Evolutionary conservation across 352 stramenopile genomes (phyloP).

Genomic region (Pythium plurisporium): DNA sequence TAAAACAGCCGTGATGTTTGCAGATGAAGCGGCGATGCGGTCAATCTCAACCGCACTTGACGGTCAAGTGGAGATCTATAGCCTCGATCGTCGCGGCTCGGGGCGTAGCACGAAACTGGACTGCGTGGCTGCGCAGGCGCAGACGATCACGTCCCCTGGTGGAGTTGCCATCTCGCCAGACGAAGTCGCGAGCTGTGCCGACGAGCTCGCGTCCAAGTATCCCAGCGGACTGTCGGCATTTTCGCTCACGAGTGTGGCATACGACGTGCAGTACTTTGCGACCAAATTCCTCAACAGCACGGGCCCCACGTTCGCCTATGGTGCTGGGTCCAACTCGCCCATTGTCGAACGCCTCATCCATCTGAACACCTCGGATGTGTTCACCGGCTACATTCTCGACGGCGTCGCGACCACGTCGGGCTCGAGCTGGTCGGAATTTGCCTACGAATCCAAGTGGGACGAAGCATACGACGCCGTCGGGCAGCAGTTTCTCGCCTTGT

Average conservation of each 20-base stretch:
- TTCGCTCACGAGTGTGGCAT: conserved; percentile 24
- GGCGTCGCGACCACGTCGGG: conserved; percentile 15
- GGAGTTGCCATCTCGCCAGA: conserved; percentile 7
- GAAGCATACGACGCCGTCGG: conserved; percentile 2
- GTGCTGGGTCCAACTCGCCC: conserved; percentile 6
- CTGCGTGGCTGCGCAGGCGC: conserved; percentile 18
- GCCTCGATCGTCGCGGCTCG: conserved; percentile 27
- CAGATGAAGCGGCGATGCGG: conserved; percentile 40
- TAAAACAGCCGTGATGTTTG: conserved; percentile 2
- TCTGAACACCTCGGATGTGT: conserved; percentile 10
- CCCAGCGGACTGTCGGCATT: conserved; percentile 7
- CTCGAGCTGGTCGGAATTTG: neutral
- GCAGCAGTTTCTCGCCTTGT: conserved; percentile 4
- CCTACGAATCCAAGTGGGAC: conserved; percentile 14
- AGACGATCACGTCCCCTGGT: conserved; percentile 5
- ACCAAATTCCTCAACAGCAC: conserved; percentile 1
- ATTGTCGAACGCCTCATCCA: conserved; percentile 26
- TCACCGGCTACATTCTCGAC: conserved; percentile 18
- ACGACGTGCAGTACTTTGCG: conserved; percentile 23
- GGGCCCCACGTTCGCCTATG: conserved; percentile 18
- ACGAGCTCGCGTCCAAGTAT: conserved; percentile 16
- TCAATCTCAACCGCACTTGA: conserved; percentile 23
- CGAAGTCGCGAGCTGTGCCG: conserved; percentile 16
- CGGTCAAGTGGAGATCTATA: conserved; percentile 28
- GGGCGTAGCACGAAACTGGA: conserved; percentile 23